Evolutionary conservation across 2,329 filamentous ascomycete genomes (phyloP).

Genomic region (Myotisia sp.): DNA sequence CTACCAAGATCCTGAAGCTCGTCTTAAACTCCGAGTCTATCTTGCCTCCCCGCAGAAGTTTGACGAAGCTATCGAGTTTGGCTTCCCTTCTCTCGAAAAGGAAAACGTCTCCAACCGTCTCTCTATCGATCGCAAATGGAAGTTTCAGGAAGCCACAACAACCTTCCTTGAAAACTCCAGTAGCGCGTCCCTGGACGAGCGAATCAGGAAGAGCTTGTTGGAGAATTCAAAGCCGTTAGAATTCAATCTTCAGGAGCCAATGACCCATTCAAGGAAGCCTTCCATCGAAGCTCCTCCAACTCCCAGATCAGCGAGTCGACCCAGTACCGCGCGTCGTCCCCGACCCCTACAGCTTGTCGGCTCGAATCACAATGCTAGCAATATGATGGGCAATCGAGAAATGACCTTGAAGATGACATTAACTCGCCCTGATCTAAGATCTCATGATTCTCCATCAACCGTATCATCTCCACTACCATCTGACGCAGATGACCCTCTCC

Average conservation of each 20-base stretch:
- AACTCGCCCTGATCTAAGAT: slow-evolving; percentile 69
- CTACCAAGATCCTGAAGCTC: slow-evolving; percentile 80
- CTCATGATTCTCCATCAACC: slow-evolving; percentile 13
- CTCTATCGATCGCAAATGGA: slow-evolving; percentile 23
- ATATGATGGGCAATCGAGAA: slow-evolving; percentile 51
- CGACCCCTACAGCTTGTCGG: slow-evolving; percentile 9
- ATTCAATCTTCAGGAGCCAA: slow-evolving; percentile 4
- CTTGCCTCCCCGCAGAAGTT: slow-evolving; percentile 86
- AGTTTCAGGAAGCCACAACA: slow-evolving; percentile 27
- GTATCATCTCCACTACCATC: slow-evolving; percentile 22
- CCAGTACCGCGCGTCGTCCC: slow-evolving; percentile 11
- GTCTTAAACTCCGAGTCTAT: slow-evolving; percentile 71
- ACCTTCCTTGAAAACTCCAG: not conserved
- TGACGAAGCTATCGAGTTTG: slow-evolving; percentile 86
- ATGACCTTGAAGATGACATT: slow-evolving; percentile 96
- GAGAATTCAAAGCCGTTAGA: too few species aligned
- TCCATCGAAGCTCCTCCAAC: not conserved
- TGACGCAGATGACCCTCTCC: slow-evolving; percentile 39
- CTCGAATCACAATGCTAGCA: slow-evolving; percentile 33
- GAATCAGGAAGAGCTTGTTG: too few species aligned
- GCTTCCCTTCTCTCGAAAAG: slow-evolving; percentile 50
- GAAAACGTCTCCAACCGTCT: slow-evolving; percentile 15
- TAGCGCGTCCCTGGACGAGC: not conserved
- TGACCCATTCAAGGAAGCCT: slow-evolving; percentile 5
- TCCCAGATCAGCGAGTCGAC: too few species aligned